phyloP scores from a whole-genome alignment of 164 flowering plant species.

The Umbilicus rupestris region DNA sequence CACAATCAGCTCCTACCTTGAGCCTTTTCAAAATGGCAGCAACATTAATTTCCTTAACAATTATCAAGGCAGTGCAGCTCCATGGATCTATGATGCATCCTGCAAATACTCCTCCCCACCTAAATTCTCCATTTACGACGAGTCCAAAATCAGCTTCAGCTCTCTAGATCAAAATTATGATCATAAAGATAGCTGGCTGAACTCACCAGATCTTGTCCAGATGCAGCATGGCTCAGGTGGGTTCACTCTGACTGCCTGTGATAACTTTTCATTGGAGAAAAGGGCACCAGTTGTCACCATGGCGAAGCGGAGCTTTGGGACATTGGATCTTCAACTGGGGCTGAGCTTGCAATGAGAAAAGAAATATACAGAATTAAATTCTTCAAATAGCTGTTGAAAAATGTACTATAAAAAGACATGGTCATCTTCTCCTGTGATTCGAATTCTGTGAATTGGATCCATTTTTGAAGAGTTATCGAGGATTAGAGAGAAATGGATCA shows the following conservation, averaged over 20 bases:
- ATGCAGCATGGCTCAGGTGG: constrained; percentile 21
- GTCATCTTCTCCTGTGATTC: neutral
- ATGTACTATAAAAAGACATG: neutral
- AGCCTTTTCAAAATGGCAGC: constrained; percentile 32
- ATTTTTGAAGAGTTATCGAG: neutral
- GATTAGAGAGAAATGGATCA: neutral
- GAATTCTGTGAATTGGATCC: neutral
- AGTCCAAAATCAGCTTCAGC: constrained; percentile 51
- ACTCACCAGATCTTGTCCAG: constrained; percentile 16
- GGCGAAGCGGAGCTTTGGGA: constrained; percentile 25
- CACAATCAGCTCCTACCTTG: constrained; percentile 49
- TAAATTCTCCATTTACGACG: constrained; percentile 33
- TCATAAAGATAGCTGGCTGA: too few species aligned
- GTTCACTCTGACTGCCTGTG: constrained; percentile 23
- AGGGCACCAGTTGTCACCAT: constrained; percentile 21
- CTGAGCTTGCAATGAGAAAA: constrained; percentile 16
- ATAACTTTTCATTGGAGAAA: constrained; percentile 15
- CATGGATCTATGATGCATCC: constrained; percentile 37
- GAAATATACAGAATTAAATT: neutral
- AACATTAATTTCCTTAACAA: constrained; percentile 9
- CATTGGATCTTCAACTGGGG: constrained; percentile 46
- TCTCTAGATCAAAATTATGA: constrained; percentile 3
- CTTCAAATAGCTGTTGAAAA: neutral
- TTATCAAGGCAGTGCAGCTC: constrained; percentile 10
- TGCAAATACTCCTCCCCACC: constrained; percentile 11